Evolutionary conservation across 257 asterid genomes (phyloP), one percentile per base, ranked within the genome.

Genomic region (Mitragyna speciosa): DNA sequence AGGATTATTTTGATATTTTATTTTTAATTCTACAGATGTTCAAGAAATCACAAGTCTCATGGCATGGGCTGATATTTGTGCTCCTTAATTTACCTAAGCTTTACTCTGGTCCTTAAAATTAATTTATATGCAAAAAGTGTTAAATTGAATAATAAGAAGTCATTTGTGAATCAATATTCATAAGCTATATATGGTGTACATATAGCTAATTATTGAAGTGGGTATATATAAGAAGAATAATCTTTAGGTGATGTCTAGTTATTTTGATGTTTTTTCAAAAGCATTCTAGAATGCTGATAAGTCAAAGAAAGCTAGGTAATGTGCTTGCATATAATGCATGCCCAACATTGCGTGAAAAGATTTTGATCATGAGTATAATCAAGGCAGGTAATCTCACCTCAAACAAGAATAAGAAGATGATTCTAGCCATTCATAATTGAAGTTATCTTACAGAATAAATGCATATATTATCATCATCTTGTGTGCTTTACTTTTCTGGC

Each of bases 401-500:
- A 78, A n/a, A 24, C 36, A 31, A 54, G 68, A 65, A 73, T 80
- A 61, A 31, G 71, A 68, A 51, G 36, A 61, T 66, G 75, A 66
- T 77, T 66, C 80, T 67, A 49, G 24, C n/a, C 15, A 54, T n/a
- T 22, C 33, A 64, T 80, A 64, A 64, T 80, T 69, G 70, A 52
- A 66, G 52, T 31, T 73, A 65, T 74, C 76, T 22, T 0, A 51
- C 7, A 43, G 75, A 78, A 78, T 78, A 68, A 67, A 31, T 52
- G 54, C 52, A 48, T 61, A 17, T 7, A 16, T 26, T 47, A 72
- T 72, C 19, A 16, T 71, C 58, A 28, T n/a, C 48, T 71, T 45
- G 1, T 72, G 20, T 70, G 64, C 47, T 73, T 28, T 52, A 73
- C 49, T 73, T 31, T 56, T 54, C 22, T 15, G 7, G 12, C 14